Base-by-base conservation (phyloP, 179 eudicot species). In the Amaranthus tricolor region DNA sequence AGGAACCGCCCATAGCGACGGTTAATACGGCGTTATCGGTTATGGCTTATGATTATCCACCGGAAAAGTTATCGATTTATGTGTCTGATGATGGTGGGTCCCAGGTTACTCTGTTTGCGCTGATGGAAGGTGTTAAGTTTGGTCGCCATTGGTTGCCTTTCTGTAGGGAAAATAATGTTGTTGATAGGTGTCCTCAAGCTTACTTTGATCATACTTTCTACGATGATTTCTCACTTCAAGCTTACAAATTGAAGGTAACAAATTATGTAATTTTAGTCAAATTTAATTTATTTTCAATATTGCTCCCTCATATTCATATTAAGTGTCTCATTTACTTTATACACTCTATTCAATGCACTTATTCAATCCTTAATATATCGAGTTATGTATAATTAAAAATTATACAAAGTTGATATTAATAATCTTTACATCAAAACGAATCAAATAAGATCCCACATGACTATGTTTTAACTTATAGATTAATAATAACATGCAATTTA, bases 31-130 rank as follows among this genome's bases (percentile, higher is more conserved):
- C 98, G 7, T 62, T 94, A 60, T 89, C 98, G 7, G 90, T 93
- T 6, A 78, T 93, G 98, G 91, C 93, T 0, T 91, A 89, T 47
- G 93, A 93, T 44, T 91, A 94, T 64, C 92, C 92, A 10, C 48
- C 87, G 5, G 88, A 89, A 48, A 94, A 94, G 80, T 44, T 90
- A 1, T 89, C 98, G 17, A 85, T 94, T 0, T 94, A 91, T 43
- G 84, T 94, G 17, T 94, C 98, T 1, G 97, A 94, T 43, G 98
- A 94, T 51, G 97, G 97, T 48, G 98, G 98, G n/a, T 89, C 97
- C 31, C 84, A 82, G 81, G 77, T 83, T 6, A 94, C 97, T 6
- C 85, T 94, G 13, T 94, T 86, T 79, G 97, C 96, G 0, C 82
- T 94, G 50, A 48, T 84, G 77, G 92, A 94, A 82, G 94, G 92